Evolutionary conservation across 2,329 filamentous ascomycete genomes (phyloP), one percentile per base, ranked within the genome.

Genomic region (Xylogone sp.): DNA sequence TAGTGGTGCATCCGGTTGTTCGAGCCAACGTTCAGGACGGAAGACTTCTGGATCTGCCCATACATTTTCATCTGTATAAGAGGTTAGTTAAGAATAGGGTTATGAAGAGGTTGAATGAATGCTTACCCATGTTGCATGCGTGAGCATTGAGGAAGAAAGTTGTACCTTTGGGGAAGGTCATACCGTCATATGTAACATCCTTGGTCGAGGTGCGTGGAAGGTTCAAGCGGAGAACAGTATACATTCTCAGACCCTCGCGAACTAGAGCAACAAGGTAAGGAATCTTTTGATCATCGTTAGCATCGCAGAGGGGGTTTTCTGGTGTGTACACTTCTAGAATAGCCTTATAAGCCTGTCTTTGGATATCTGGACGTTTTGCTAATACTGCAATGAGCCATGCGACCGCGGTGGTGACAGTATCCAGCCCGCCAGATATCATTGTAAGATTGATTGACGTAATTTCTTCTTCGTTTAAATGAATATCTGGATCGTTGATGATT

Each of bases 61-160:
- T 18, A 82, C 73, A 16, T 74, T 71, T 1, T 74, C 69, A 59
- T 83, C 79, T 27, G 24, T 27, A n/a, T n/a, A 27, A 27, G 24
- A 27, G 24, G 24, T 27, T 10, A 27, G 24, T 27, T 27, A 6
- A 27, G 10, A 6, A 27, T 6, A 10, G 6, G 10, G 24, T 27
- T 27, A 27, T 10, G 10, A 6, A 27, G 24, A 27, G 24, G 24
- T 27, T 27, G 10, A 27, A 27, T 5, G 24, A 27, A 68, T 43
- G 64, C 73, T 61, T 68, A 81, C 79, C 81, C 79, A 83, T 84
- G 54, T 86, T 86, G 59, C 83, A 86, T 3, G 81, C 82, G 82
- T 82, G 85, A 0, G 81, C 78, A 51, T 86, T 86, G 22, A 86
- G 67, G 63, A 84, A 86, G 27, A 86, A 73, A 0, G 83, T 77